These are phyloP conservation scores for Aspergillus viridinutans DNA, from an alignment of 2,329 filamentous ascomycete species.

Conservation along the genomic window DNA sequence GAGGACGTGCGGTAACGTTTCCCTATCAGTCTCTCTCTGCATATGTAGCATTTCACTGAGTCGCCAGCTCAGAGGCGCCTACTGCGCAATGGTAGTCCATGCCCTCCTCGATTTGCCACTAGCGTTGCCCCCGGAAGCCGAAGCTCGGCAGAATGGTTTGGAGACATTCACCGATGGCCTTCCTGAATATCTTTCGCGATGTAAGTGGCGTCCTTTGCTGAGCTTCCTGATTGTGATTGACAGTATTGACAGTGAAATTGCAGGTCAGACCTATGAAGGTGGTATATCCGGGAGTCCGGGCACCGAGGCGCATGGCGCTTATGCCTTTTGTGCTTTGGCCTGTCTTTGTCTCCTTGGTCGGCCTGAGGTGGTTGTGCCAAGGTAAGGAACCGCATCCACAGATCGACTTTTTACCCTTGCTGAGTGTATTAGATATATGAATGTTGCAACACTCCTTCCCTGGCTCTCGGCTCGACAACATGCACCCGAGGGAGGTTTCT, in stretches of 20 bases:
- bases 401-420: constrained; percentile 2
- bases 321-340: constrained; percentile 89
- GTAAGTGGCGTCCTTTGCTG: constrained; percentile 49
- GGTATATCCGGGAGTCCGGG: constrained; percentile 83
- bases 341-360: constrained; percentile 81
- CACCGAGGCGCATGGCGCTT: constrained; percentile 91
- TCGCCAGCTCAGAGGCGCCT: constrained; percentile 64
- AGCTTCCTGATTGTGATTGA: constrained; percentile 10
- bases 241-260: constrained; percentile 4
- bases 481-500: constrained; percentile 85
- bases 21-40: constrained; percentile 7
- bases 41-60: constrained; percentile 16
- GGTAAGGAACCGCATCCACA: constrained; percentile 48
- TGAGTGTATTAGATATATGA: constrained; percentile 58
- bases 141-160: constrained; percentile 60
- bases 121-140: constrained; percentile 68
- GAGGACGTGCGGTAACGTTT: constrained; percentile 74
- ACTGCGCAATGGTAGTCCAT: constrained; percentile 82
- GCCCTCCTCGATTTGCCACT: constrained; percentile 79
- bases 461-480: constrained; percentile 91
- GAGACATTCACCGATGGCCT: constrained; percentile 67
- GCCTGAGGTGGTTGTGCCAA: constrained; percentile 68
- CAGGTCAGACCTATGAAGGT: constrained; percentile 90
- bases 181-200: constrained; percentile 73
- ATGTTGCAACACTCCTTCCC: constrained; percentile 70